Evolutionary conservation across 2,329 filamentous ascomycete species (phyloP).

Genomic region (Orbilia quercus): DNA sequence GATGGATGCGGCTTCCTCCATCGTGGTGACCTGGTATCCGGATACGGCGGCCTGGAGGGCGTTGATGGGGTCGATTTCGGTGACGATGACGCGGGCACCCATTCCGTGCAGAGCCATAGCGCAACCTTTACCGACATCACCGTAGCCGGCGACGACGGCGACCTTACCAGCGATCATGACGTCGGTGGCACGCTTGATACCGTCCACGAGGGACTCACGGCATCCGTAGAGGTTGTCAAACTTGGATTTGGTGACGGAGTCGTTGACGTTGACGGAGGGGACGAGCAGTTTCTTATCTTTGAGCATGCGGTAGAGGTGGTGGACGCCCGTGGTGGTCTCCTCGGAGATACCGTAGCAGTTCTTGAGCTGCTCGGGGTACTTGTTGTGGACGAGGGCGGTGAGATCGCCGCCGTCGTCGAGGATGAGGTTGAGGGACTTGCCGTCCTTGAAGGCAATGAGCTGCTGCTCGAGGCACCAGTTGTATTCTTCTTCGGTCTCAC

Average conservation of each 20-base stretch:
- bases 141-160: constrained; percentile 95
- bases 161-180: constrained; percentile 99
- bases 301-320: constrained; percentile 99
- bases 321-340: constrained; percentile 99
- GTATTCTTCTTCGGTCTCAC: constrained; percentile 99
- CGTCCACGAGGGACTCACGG: constrained; percentile 97
- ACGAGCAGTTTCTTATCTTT: constrained; percentile 90
- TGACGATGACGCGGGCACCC: constrained; percentile 95
- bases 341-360: constrained; percentile 98
- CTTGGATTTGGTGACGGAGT: constrained; percentile 99
- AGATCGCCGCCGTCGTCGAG: constrained; percentile 98
- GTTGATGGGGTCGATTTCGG: constrained; percentile 99
- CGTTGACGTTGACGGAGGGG: constrained; percentile 98
- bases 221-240: constrained; percentile 99
- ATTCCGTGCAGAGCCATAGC: constrained; percentile 94
- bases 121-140: constrained; percentile 99
- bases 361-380: constrained; percentile 98
- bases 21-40: constrained; percentile 95
- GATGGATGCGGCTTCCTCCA: constrained; percentile 89
- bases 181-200: constrained; percentile 99
- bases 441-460: constrained; percentile 94
- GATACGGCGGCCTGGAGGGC: constrained; percentile 98
- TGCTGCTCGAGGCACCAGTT: constrained; percentile 99
- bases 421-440: constrained; percentile 96
- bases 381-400: constrained; percentile 93